These are phyloP conservation scores for Penicillium sp. DNA, from an alignment of 2,329 filamentous ascomycete species.

Conservation along the genomic window DNA sequence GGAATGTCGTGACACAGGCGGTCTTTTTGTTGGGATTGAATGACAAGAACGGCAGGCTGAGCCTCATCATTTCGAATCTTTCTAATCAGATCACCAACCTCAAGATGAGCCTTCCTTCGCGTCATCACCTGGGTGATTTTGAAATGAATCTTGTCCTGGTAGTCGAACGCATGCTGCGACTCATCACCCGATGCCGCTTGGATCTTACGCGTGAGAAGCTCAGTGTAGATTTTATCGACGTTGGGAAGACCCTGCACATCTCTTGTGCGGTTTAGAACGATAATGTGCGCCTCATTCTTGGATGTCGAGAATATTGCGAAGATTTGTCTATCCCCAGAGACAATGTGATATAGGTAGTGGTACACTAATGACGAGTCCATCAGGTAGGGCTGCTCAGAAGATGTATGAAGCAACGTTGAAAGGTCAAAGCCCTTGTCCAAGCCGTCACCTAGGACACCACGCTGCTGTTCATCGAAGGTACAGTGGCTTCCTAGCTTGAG, in stretches of 20 bases:
- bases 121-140: slow-evolving; percentile 86
- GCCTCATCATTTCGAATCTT: slow-evolving; percentile 84
- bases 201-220: slow-evolving; percentile 65
- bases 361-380: slow-evolving; percentile 73
- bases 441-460: slow-evolving; percentile 87
- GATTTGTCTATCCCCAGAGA: slow-evolving; percentile 84
- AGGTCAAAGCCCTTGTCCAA: slow-evolving; percentile 93
- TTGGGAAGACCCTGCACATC: slow-evolving; percentile 88
- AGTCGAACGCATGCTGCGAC: slow-evolving; percentile 79
- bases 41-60: slow-evolving; percentile 76
- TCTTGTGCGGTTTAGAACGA: slow-evolving; percentile 80
- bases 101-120: slow-evolving; percentile 81
- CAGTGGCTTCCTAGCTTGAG: slow-evolving; percentile 88
- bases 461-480: slow-evolving; percentile 87
- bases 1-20: slow-evolving; percentile 83
- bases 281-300: slow-evolving; percentile 74
- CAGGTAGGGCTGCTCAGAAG: slow-evolving; percentile 72
- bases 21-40: slow-evolving; percentile 84
- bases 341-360: slow-evolving; percentile 89
- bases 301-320: slow-evolving; percentile 90
- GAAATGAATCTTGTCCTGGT: slow-evolving; percentile 83
- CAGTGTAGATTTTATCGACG: slow-evolving; percentile 80
- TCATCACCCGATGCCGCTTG: slow-evolving; percentile 66
- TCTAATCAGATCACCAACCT: slow-evolving; percentile 83
- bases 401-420: slow-evolving; percentile 66